Percentiles rank a stretch among this genome's conserved stretches.
Conservation (phyloP, 495 filamentous ascomycete species). For the Oleoguttula mirabilis region DNA sequence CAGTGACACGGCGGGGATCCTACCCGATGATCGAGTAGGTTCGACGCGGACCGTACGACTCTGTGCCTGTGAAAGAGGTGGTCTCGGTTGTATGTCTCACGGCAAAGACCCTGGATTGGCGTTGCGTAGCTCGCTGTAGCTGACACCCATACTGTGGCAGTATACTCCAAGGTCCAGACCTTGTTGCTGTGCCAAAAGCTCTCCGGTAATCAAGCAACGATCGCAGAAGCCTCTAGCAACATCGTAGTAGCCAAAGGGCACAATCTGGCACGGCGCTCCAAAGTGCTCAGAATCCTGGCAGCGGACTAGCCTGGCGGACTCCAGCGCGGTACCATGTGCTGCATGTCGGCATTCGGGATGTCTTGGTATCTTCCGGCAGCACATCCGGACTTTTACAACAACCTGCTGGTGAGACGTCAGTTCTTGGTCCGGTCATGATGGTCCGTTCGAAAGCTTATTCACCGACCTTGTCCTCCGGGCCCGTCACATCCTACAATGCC, state of each 20-base stretch:
- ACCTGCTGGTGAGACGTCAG: too few relatives aligned
- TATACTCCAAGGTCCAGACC: slow-evolving; percentile 6
- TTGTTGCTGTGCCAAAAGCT: slow-evolving; percentile 1
- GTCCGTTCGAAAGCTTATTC: too few relatives aligned
- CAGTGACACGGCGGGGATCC: slow-evolving; percentile 1
- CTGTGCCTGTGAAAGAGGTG: not conserved
- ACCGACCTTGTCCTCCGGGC: too few relatives aligned
- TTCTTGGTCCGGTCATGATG: too few relatives aligned
- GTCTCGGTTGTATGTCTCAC: not conserved
- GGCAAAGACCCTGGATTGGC: slow-evolving; percentile 3
- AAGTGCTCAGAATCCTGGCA: slow-evolving; percentile 1
- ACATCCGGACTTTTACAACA: too few relatives aligned
- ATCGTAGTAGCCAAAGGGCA: slow-evolving; percentile 3
- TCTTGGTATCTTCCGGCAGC: slow-evolving; percentile 2
- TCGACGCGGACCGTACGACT: too few relatives aligned
- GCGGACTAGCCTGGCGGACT: not conserved
- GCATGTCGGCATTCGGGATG: slow-evolving; percentile 2
- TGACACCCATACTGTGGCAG: slow-evolving; percentile 2
- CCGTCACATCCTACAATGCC: too few relatives aligned
- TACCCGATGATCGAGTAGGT: slow-evolving; percentile 1
- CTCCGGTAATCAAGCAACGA: not conserved
- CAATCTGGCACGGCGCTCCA: not conserved
- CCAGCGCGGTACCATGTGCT: slow-evolving; percentile 3
- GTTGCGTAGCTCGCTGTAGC: slow-evolving; percentile 2
- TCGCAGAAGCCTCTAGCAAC: slow-evolving; percentile 3